These are phyloP conservation scores for Moricandia arvensis DNA, from an alignment of 345 rosid genomes.

Conservation along the genomic window DNA sequence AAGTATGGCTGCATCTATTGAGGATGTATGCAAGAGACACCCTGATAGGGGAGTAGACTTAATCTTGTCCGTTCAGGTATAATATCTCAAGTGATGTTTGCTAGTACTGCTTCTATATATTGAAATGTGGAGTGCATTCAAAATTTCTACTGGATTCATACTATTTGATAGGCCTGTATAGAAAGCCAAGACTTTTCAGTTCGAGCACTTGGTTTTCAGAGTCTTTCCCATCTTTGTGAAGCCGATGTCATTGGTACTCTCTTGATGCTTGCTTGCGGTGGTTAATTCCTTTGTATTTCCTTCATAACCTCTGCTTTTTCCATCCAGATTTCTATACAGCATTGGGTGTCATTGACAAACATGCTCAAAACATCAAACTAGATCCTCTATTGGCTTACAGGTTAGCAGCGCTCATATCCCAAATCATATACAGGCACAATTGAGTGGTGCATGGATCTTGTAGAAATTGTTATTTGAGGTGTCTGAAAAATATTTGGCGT, in stretches of 20 bases:
- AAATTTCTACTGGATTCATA: constrained; percentile 18
- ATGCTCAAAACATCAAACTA: constrained; percentile 48
- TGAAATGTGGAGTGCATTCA: constrained; percentile 15
- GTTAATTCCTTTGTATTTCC: constrained; percentile 7
- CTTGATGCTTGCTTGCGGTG: constrained; percentile 20
- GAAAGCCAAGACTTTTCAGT: constrained; percentile 69
- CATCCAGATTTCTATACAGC: constrained; percentile 91
- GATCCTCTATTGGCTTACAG: constrained; percentile 68
- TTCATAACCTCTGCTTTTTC: constrained; percentile 25
- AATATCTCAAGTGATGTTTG: constrained; percentile 33
- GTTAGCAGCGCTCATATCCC: constrained; percentile 43
- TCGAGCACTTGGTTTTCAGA: constrained; percentile 85
- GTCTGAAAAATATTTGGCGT: constrained; percentile 1
- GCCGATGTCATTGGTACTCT: constrained; percentile 89
- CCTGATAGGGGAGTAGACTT: constrained; percentile 98
- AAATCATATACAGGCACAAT: constrained; percentile 13
- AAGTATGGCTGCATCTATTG: constrained; percentile 77
- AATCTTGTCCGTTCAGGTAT: constrained; percentile 92
- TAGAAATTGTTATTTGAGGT: constrained; percentile 12
- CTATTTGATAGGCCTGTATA: constrained; percentile 69
- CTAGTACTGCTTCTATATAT: constrained; percentile 19
- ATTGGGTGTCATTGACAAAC: constrained; percentile 77
- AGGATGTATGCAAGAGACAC: constrained; percentile 74
- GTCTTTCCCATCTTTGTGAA: constrained; percentile 94
- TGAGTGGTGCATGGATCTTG: constrained; percentile 17